Evolutionary conservation across 441 rosid genomes (phyloP).

Genomic region (Heliophila coronopifolia): DNA sequence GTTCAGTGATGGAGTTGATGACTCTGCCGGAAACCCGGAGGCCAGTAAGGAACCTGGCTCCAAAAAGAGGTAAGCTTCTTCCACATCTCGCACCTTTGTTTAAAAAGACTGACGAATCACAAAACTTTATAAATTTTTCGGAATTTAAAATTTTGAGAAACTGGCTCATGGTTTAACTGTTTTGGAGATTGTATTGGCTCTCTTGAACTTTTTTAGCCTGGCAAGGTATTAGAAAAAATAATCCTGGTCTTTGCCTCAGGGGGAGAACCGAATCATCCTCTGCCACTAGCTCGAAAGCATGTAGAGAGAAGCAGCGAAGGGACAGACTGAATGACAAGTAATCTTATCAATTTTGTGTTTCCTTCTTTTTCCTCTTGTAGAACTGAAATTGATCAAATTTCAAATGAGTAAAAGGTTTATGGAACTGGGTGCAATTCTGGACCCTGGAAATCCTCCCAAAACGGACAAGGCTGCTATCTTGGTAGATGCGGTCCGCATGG

Average conservation of each 20-base stretch:
- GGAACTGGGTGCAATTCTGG: constrained; percentile 77
- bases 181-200: neutral
- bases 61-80: constrained; percentile 62
- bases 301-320: constrained; percentile 94
- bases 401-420: constrained; percentile 46
- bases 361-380: neutral
- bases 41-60: constrained; percentile 59
- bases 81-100: neutral
- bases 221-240: neutral
- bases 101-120: neutral
- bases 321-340: constrained; percentile 94
- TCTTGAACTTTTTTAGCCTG: neutral
- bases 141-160: neutral
- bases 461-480: constrained; percentile 86
- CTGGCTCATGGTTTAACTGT: neutral
- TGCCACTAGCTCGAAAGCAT: constrained; percentile 85
- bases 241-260: constrained; percentile 38
- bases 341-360: constrained; percentile 1
- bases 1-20: constrained; percentile 58
- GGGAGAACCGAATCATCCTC: constrained; percentile 62
- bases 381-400: neutral
- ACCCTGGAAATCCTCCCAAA: constrained; percentile 90
- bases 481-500: constrained; percentile 83
- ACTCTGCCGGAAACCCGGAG: constrained; percentile 62
- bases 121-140: neutral